These are phyloP conservation scores for Aspergillus biplanus DNA, from an alignment of 495 filamentous ascomycete genomes.

Conservation along the genomic window DNA sequence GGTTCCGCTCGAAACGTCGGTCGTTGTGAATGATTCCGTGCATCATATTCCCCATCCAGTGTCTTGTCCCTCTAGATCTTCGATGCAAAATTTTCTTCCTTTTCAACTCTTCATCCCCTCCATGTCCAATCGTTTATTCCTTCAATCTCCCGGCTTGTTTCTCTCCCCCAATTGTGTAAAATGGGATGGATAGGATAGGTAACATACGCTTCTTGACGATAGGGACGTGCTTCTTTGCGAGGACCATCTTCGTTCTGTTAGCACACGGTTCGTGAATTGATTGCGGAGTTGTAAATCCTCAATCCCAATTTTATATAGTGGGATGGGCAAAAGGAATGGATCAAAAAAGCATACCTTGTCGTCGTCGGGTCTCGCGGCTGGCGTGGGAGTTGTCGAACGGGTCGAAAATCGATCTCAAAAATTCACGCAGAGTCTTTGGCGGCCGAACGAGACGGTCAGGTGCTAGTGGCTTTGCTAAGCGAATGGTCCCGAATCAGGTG, in stretches of 20 bases:
- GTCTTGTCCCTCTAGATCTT: not conserved
- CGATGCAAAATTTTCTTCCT: not conserved
- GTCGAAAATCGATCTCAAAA: slow-evolving; percentile 48
- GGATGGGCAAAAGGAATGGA: not conserved
- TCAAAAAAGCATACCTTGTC: slow-evolving; percentile 45
- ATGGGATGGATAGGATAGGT: slow-evolving; percentile 16
- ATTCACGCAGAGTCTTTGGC: slow-evolving; percentile 37
- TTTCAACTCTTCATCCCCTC: not conserved
- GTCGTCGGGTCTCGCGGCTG: slow-evolving; percentile 44
- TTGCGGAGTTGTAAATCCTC: not conserved
- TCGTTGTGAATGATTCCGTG: not conserved
- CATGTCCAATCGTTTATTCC: not conserved
- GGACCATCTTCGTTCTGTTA: slow-evolving; percentile 74
- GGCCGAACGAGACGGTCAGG: slow-evolving; percentile 30
- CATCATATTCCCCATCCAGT: too few relatives aligned
- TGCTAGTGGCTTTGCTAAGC: slow-evolving; percentile 51
- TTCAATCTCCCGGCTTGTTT: not conserved
- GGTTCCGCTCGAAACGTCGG: not conserved
- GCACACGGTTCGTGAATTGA: slow-evolving; percentile 7
- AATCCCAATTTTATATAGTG: not conserved
- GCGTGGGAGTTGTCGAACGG: slow-evolving; percentile 56
- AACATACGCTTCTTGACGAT: slow-evolving; percentile 99
- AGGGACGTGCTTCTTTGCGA: slow-evolving; percentile 97
- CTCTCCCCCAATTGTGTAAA: not conserved
- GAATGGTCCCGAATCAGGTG: slow-evolving; percentile 24